Evolutionary conservation across 2,329 filamentous ascomycete genomes (phyloP), one percentile per base, ranked within the genome.

Genomic region (Zopfia rhizophila): DNA sequence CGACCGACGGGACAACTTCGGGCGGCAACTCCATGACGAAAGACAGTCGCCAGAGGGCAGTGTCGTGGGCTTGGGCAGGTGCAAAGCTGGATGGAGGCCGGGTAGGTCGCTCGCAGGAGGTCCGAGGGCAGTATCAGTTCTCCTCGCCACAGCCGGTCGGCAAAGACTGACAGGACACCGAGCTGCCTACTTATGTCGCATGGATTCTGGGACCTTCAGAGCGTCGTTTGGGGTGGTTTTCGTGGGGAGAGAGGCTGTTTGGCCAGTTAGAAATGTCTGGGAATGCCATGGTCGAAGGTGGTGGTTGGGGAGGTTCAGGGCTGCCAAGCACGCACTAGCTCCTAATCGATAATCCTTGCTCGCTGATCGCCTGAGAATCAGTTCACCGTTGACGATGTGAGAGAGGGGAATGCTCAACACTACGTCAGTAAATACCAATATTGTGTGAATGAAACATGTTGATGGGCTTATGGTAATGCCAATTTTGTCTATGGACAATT

Each of bases 1-100:
- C 68, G 10, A 70, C 65, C 13, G 68, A 72, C 39, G 65, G 60
- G 35, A 70, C 52, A 28, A 70, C 52, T 18, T 66, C 60, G 14
- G 45, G 28, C n/a, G 58, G 55, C 24, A 48, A 64, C 12, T 69
- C 67, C 67, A 70, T 71, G 14, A 40, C 35, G 43, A 45, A 39
- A 21, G 36, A 14, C 16, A 25, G 18, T n/a, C 35, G 39, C 22
- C 27, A 24, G 40, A 12, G 45, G 30, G 51, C 35, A 48, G 38
- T 23, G 53, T 43, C 29, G 38, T 35, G 45, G 52, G 54, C 45
- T 57, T 51, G 45, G 45, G 53, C 52, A 45, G 45, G 51, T 54
- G 55, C 42, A 53, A 48, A 38, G 53, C 51, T 42, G 45, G 57
- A 53, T 51, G 55, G 57, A 49, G 57, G 56, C 55, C 58, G 56